Base-by-base conservation (phyloP, 768 basidiomycete species). In the Agrocybe praecox region DNA sequence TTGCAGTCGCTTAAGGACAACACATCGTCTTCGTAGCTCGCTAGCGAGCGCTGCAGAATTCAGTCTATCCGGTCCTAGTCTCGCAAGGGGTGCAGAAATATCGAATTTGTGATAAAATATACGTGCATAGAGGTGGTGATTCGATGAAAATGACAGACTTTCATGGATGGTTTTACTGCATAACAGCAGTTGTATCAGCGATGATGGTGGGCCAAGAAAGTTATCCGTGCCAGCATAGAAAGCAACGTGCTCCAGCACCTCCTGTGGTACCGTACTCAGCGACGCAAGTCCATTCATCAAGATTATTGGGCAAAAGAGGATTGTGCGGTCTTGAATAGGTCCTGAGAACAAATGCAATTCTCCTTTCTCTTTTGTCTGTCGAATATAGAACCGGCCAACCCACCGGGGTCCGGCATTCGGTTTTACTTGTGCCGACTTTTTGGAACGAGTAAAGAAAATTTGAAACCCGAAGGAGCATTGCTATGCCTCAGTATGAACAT, bases 211-310 rank as follows among this genome's bases (percentile, higher is more conserved):
- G 17, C 89, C 88, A 42, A 85, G 73, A 49, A 80, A 72, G 26
- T 54, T 61, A 5, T 79, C 65, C 3, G 84, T 84, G 8, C 80
- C 84, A 40, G 83, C 72, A 62, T 84, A 85, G 66, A 81, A 86
- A 1, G 90, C 90, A 62, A 96, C 86, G 49, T 86, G 85, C 66
- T 94, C 88, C 45, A 95, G 78, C 36, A 94, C 79, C 71, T 94
- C 93, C 57, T 82, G 82, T 14, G 92, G 92, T 44, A 94, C 72
- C 6, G 72, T 71, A 52, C 76, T 73, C 53, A 91, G 69, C 10
- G 68, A 71, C 19, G 65, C 34, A 43, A 59, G 51, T 26, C 62
- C 63, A 53, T 66, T 60, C 69, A 72, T 72, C 64, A 56, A 55
- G 56, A 60, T 52, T 44, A 57, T 19, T 17, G 21, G 44, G 29